These are phyloP conservation scores for Aspergillus leporis DNA, from an alignment of 495 filamentous ascomycete species.

Conservation along the genomic window DNA sequence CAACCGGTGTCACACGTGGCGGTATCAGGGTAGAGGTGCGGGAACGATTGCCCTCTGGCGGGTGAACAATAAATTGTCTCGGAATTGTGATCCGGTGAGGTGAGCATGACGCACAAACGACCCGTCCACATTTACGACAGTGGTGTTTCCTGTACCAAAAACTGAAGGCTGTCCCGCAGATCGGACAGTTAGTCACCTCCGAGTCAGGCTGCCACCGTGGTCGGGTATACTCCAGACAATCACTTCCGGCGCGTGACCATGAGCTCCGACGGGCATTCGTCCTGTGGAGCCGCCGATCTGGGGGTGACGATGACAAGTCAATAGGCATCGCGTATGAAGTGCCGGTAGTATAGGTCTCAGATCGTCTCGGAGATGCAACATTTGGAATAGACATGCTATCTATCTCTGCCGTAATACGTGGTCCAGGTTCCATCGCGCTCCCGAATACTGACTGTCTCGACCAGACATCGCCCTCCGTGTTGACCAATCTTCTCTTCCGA, in stretches of 20 bases:
- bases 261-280: slow-evolving; percentile 13
- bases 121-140: slow-evolving; percentile 93
- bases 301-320: slow-evolving; percentile 37
- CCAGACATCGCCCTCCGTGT: slow-evolving; percentile 27
- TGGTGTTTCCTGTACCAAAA: slow-evolving; percentile 92
- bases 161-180: slow-evolving; percentile 73
- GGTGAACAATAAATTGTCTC: slow-evolving; percentile 86
- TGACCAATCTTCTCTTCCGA: slow-evolving; percentile 41
- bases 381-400: slow-evolving; percentile 26
- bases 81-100: slow-evolving; percentile 96
- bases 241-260: slow-evolving; percentile 15
- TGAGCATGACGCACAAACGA: slow-evolving; percentile 89
- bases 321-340: slow-evolving; percentile 39
- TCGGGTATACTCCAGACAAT: slow-evolving; percentile 40
- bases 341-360: slow-evolving; percentile 20
- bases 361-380: slow-evolving; percentile 22
- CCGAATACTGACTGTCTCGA: slow-evolving; percentile 27
- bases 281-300: slow-evolving; percentile 10
- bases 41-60: slow-evolving; percentile 52
- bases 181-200: slow-evolving; percentile 76
- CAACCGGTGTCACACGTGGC: slow-evolving; percentile 23
- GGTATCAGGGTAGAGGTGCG: slow-evolving; percentile 23
- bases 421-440: slow-evolving; percentile 11
- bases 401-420: slow-evolving; percentile 20
- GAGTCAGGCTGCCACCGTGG: slow-evolving; percentile 87